Evolutionary conservation across 768 basidiomycete genomes (phyloP).

Genomic region (Collybia sp.): DNA sequence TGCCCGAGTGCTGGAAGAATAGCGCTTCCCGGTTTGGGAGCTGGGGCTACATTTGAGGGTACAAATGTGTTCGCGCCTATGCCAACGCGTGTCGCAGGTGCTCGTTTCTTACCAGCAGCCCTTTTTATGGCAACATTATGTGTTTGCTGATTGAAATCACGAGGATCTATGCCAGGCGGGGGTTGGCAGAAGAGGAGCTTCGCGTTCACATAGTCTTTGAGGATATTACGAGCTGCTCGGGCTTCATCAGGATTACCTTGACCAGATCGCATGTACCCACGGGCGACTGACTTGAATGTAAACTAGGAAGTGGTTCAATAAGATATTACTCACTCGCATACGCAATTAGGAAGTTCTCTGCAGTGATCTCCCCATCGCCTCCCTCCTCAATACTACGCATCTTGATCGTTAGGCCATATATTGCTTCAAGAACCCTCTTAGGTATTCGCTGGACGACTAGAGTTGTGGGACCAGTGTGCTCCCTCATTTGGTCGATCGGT

Average conservation of each 20-base stretch:
- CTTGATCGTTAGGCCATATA: constrained; percentile 81
- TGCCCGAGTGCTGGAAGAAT: constrained; percentile 24
- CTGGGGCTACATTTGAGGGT: constrained; percentile 25
- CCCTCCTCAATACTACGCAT: constrained; percentile 70
- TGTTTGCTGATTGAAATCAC: constrained; percentile 71
- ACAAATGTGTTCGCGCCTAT: constrained; percentile 86
- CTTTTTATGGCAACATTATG: constrained; percentile 56
- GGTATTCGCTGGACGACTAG: constrained; percentile 79
- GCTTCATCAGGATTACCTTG: constrained; percentile 98
- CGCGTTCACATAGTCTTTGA: constrained; percentile 97
- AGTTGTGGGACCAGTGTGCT: constrained; percentile 81
- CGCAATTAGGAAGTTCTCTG: constrained; percentile 78
- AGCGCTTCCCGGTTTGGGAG: constrained; percentile 13
- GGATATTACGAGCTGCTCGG: constrained; percentile 82
- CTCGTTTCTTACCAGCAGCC: constrained; percentile 77
- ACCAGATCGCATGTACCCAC: constrained; percentile 89
- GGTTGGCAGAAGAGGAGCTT: constrained; percentile 89
- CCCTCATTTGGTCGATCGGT: constrained; percentile 95
- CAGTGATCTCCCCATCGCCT: constrained; percentile 68
- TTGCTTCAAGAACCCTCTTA: constrained; percentile 79
- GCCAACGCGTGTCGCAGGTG: constrained; percentile 80
- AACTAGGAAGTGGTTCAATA: constrained; percentile 3
- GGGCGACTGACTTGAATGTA: constrained; percentile 59
- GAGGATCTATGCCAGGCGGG: constrained; percentile 65
- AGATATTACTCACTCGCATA: constrained; percentile 77